Conservation (phyloP, 768 basidiomycete species). For the Boletus vinaceobasis region DNA sequence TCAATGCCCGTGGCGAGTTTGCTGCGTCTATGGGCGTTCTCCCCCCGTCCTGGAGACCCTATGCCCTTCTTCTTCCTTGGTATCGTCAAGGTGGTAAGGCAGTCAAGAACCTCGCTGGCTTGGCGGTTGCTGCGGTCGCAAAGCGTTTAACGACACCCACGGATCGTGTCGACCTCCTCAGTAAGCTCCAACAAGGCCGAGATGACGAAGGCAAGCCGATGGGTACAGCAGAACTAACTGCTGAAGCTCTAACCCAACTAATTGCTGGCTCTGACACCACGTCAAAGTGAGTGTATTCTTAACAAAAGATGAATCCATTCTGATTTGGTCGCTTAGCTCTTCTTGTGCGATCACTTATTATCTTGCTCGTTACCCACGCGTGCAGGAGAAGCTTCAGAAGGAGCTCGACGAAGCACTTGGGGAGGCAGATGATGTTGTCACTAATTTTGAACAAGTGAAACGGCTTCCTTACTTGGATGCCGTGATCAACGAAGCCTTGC, state of each 20-base stretch:
- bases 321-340: slow-evolving; percentile 47
- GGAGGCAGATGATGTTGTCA: slow-evolving; percentile 56
- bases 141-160: slow-evolving; percentile 64
- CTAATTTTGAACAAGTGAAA: slow-evolving; percentile 68
- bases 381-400: slow-evolving; percentile 67
- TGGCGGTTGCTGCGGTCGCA: slow-evolving; percentile 76
- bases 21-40: slow-evolving; percentile 81
- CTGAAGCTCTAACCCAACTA: slow-evolving; percentile 81
- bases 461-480: slow-evolving; percentile 77
- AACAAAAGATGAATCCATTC: background rate
- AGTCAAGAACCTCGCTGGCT: slow-evolving; percentile 71
- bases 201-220: slow-evolving; percentile 79
- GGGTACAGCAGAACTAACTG: slow-evolving; percentile 80
- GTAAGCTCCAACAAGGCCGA: slow-evolving; percentile 72
- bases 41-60: slow-evolving; percentile 67
- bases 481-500: slow-evolving; percentile 81
- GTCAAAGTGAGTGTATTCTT: slow-evolving; percentile 61
- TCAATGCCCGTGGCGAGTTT: slow-evolving; percentile 86
- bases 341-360: slow-evolving; percentile 88
- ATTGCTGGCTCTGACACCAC: slow-evolving; percentile 93
- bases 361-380: slow-evolving; percentile 63
- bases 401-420: slow-evolving; percentile 66
- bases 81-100: slow-evolving; percentile 63
- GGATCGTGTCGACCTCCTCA: slow-evolving; percentile 77
- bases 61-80: slow-evolving; percentile 69